Evolutionary conservation across 2,329 filamentous ascomycete genomes (phyloP), one percentile per base, ranked within the genome.

Genomic region (Paecilomyces formosus): DNA sequence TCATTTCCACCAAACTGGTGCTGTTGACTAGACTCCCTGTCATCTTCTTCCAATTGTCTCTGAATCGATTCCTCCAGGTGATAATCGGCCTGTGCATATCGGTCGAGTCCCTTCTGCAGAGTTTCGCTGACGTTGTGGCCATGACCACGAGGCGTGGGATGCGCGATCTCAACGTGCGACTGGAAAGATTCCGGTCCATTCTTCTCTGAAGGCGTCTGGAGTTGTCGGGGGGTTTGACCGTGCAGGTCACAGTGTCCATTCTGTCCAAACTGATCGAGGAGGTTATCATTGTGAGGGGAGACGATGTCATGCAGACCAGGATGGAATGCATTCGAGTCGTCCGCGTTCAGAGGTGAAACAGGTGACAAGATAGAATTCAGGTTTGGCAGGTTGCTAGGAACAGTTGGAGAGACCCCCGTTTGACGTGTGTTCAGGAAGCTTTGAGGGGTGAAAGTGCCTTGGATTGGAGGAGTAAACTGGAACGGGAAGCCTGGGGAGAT

Each of bases 61-160:
- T 90, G 86, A 61, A 92, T 85, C 61, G 90, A 86, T 69, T 92
- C 86, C 69, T 92, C 89, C 61, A 94, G 74, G 66, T 93, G 90
- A 68, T 94, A 93, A 66, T 96, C 90, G 3, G 89, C 88, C 68
- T 92, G 89, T 55, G 62, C 62, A 61, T 70, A 68, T 45, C 72
- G 70, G 45, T 94, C 88, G 58, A 95, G 88, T 64, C 94, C 91
- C 61, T 87, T 88, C 70, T 96, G 91, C 24, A 96, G 81, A 53
- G 85, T 90, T 62, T 87, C 83, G 66, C 88, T 92, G 49, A 90
- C 81, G 64, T 92, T 92, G 65, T 92, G 88, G 58, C 81, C 81
- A 71, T 86, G 83, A 39, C 81, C 81, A 63, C 81, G 80, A 58
- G 85, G 85, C 55, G 80, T 85, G 9, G 85, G 85, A 53, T 85